Base-by-base conservation (phyloP, 306 rosid species). In the Castanea crenata region DNA sequence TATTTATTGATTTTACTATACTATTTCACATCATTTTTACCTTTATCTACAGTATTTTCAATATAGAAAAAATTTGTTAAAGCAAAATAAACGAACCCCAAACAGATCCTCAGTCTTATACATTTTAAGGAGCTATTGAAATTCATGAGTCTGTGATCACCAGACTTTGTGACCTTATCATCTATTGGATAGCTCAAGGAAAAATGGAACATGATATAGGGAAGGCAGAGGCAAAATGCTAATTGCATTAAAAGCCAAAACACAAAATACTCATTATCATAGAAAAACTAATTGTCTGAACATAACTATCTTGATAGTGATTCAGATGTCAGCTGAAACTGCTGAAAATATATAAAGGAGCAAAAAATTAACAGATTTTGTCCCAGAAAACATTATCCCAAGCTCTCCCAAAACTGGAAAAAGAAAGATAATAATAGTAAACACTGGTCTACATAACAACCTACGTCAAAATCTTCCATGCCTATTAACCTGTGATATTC, bases 401-500 rank as follows among this genome's bases (percentile, higher is more conserved):
- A 16, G 72, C 52, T 68, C 72, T 35, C 51, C 52, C 51, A 35
- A 68, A 18, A 34, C 27, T 68, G 19, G 18, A 16, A 68, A 68
- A 68, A 68, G 25, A 64, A 64, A 13, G 69, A 41, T 41, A 8
- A 35, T 18, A 76, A 67, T 71, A 64, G 61, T 49, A 76, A 80
- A 84, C 10, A 32, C 69, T 52, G 68, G 65, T 59, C 49, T 21
- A 75, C 74, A 44, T 7, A 81, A 74, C 75, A 57, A 69, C 75
- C 82, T 69, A 82, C 58, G 55, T 20, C 84, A 78, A 89, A 86
- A 27, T 5, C 76, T 80, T 84, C 70, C 73, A 31, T 16, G 56
- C 46, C 46, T 41, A 32, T 80, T 80, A 78, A 77, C 87, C 76
- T 63, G 82, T 75, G 74, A 84, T 71, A n/a, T 82, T 74, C 69